Evolutionary conservation across 768 basidiomycete genomes (phyloP), one percentile per base, ranked within the genome.

Genomic region (Kwoniella bestiolae): DNA sequence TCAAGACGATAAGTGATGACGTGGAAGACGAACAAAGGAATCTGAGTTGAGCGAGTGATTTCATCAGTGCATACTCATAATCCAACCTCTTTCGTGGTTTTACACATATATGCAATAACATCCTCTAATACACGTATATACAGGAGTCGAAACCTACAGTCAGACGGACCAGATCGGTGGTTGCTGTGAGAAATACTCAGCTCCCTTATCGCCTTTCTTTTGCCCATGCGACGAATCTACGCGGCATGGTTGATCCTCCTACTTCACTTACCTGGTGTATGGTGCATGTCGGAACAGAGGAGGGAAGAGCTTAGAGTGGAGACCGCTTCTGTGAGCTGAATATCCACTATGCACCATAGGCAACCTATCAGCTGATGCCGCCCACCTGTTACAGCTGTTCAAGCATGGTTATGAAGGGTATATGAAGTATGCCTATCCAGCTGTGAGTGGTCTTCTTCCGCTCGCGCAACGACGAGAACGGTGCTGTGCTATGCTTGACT

Each of bases 341-440:
- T 18, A 11, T n/a, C 25, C 46, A 9, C 18, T n/a, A 21, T 21
- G 11, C n/a, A 47, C 52, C 12, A 26, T 12, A 9, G 52, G 29
- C 23, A 11, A 21, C 14, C 11, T 3, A 28, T 29, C 52, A 35
- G 52, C 32, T 53, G 14, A 41, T n/a, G n/a, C n/a, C n/a, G 47
- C 47, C 21, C 18, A 53, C 21, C 1, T 46, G 16, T 1, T 9
- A 16, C 50, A 89, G 59, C 82, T 95, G 4, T 96, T 91, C 90
- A 89, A 91, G 75, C 93, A 95, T 83, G 94, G 93, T 0, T 96
- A 89, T 75, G 81, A 91, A 73, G 88, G 87, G 72, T 96, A 96
- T 80, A 94, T 95, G 93, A 85, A 82, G 51, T 86, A 86, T 77
- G 94, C 60, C 52, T 77, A 70, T 77, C 70, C 66, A 69, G 72